phyloP scores from a whole-genome alignment of 2,329 filamentous ascomycete species.

The Apiospora kogelbergensis region DNA sequence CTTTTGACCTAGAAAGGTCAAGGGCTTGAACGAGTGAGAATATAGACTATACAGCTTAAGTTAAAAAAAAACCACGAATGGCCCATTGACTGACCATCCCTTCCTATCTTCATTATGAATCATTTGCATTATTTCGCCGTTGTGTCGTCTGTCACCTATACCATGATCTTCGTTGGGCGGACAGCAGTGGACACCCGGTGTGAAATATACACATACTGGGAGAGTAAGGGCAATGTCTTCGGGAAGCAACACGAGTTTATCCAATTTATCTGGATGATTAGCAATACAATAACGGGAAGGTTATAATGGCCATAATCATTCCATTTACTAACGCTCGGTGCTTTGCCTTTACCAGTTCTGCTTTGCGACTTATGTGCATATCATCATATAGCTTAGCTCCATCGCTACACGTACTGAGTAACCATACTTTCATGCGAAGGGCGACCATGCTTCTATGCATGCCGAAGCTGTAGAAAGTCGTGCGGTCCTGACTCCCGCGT shows the following conservation, averaged over 20 bases:
- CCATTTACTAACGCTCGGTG: too few relatives aligned
- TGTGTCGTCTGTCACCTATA: too few relatives aligned
- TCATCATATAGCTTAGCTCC: background rate
- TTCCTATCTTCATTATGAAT: background rate
- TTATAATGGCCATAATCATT: too few relatives aligned
- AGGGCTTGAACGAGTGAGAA: background rate
- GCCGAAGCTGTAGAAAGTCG: background rate
- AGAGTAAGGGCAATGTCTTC: too few relatives aligned
- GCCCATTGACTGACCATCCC: background rate
- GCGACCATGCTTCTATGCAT: background rate
- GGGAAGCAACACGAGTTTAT: too few relatives aligned
- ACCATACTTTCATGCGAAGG: background rate
- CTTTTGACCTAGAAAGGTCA: background rate
- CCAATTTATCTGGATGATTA: too few relatives aligned
- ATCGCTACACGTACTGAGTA: background rate
- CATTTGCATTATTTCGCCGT: too few relatives aligned
- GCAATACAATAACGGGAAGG: too few relatives aligned
- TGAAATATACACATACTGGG: too few relatives aligned
- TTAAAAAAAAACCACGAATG: background rate
- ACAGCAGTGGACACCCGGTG: too few relatives aligned
- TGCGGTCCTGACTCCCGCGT: background rate
- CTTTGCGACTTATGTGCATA: too few relatives aligned
- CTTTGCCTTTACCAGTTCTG: too few relatives aligned
- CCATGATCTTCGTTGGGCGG: background rate
- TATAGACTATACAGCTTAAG: slow-evolving; percentile 5